Conservation (phyloP, 2,329 filamentous ascomycete species). For the Chaetomiaceae sp. region DNA sequence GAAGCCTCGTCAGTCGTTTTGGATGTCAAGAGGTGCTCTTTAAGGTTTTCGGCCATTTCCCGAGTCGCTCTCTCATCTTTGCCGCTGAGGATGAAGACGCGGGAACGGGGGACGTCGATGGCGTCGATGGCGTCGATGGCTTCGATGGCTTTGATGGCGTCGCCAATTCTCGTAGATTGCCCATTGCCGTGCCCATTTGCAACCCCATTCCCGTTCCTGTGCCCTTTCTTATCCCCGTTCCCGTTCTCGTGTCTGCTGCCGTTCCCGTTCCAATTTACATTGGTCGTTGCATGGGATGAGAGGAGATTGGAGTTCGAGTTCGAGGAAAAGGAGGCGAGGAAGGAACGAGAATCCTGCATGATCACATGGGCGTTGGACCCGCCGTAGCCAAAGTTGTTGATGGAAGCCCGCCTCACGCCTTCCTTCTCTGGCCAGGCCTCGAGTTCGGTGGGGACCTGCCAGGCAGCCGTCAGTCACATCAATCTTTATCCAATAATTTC, state of each 20-base stretch:
- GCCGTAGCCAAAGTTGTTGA: constrained; percentile 35
- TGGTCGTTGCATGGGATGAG: no score
- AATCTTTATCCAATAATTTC: no score
- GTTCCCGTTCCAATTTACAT: background rate
- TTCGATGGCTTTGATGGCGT: no score
- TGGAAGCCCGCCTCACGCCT: constrained; percentile 26
- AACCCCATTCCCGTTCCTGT: background rate
- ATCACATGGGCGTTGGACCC: constrained; percentile 34
- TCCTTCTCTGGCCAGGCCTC: constrained; percentile 25
- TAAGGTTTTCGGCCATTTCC: constrained; percentile 24
- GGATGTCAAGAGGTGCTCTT: constrained; percentile 23
- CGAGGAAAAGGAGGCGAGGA: constrained; percentile 4
- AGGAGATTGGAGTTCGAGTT: background rate
- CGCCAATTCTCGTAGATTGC: background rate
- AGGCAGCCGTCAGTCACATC: background rate
- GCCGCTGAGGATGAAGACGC: constrained; percentile 23
- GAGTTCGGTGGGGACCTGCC: constrained; percentile 21
- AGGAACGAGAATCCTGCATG: constrained; percentile 24
- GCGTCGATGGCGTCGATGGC: no score
- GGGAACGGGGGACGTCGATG: constrained; percentile 12
- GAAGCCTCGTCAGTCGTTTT: constrained; percentile 25
- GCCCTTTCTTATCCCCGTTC: no score
- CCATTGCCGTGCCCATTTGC: constrained; percentile 8
- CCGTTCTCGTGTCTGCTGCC: no score
- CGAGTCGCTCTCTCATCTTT: constrained; percentile 26